Base-by-base conservation (phyloP, 106 monocot genomes). In the Dendrobium huoshanense region DNA sequence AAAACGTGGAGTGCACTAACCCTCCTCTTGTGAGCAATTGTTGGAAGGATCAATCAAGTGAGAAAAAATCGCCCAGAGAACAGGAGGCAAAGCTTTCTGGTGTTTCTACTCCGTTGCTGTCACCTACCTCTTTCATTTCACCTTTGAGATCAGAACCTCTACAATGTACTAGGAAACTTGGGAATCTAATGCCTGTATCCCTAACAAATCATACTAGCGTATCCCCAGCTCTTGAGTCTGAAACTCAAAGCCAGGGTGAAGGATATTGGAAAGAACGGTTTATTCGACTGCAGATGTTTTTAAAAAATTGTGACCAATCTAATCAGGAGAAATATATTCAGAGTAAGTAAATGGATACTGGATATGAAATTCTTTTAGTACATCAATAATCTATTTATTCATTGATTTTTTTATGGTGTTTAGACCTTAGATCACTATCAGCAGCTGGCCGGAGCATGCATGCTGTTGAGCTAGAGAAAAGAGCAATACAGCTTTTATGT, bases 261-360 rank as follows among this genome's bases (percentile, higher is more conserved):
- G 79, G 79, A 44, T 79, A 90, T 58, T 88, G 91, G 92, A 87
- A 87, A 80, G 98, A 95, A 19, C 80, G 98, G 55, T 93, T 91
- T 77, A 70, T 86, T 78, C 84, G 72, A 51, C 85, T 99, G 48
- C 98, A 99, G 75, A 85, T 75, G n/a, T 92, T 86, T 65, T 81
- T 99, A 84, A 91, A 87, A 74, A 85, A 73, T 77, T 88, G 89
- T 64, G 91, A 99, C 20, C 91, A 99, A 75, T 91, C 92, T 49
- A 84, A 75, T 83, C 94, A 92, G 80, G 98, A 99, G 68, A 95
- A 93, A 11, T 95, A 95, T 49, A 87, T 90, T 44, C 77, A 49
- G 44, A 83, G 83, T 83, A 79, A 56, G 78, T 51, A 48, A 68
- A 27, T 44, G 54, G 42, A 67, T 40, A 47, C 4, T 75, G 55